Base-by-base conservation (phyloP, 2,329 filamentous ascomycete genomes). In the Calycina herbarum region DNA sequence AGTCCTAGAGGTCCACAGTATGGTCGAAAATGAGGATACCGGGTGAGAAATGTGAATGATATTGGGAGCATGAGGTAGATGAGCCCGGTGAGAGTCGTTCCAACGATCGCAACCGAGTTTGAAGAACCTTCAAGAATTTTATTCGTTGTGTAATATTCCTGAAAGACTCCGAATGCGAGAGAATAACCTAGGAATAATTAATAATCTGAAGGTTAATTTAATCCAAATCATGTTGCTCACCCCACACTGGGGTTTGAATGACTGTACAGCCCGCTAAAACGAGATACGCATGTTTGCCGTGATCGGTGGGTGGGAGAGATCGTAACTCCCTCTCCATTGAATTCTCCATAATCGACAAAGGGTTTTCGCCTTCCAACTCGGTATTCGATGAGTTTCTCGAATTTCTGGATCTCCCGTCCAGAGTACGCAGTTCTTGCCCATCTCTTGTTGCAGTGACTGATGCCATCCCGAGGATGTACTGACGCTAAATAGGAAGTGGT, bases 111-210 rank as follows among this genome's bases (percentile, higher is more conserved):
- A 10, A 69, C 61, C 20, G 65, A 57, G 42, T 61, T 63, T n/a
- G 59, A 61, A 3, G 64, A 20, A 2, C 51, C 57, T 27, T 65
- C 66, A 42, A 59, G 17, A n/a, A 66, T 48, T 10, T 11, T 13
- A 13, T 45, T 8, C 10, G 59, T 67, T 45, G 80, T 83, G 75
- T 91, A 92, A 75, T 89, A 88, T 63, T 87, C 83, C 71, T 91
- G 88, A 72, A 92, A 91, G 20, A 92, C 82, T 48, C 89, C 89
- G 73, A 87, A 92, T 0, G 86, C 82, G 64, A 88, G 87, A 0
- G 87, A 85, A 64, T 90, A 90, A 1, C 88, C 87, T 89, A 33
- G 29, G 38, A 29, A 17, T 11, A 5, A 40, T 40, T 40, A 40
- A 17, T 27, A 48, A n/a, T 66, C n/a, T 65, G 64, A 48, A 35